Conservation (phyloP, 2,329 filamentous ascomycete genomes). For the Chaetothyriales sp. region DNA sequence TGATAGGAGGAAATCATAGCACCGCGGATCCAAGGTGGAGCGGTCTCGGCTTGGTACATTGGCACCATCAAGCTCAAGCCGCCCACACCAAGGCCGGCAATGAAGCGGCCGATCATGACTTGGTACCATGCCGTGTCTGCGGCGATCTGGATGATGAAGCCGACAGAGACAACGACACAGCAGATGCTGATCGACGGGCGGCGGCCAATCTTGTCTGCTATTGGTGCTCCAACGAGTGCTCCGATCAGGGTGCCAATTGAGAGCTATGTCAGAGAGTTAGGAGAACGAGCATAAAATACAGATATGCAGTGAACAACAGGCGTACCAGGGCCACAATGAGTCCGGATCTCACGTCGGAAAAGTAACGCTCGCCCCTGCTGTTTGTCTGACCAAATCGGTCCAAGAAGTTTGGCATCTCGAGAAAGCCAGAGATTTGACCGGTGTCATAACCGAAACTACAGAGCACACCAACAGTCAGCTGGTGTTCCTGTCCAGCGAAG, state of each 20-base stretch:
- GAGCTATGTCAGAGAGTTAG: conserved; percentile 20
- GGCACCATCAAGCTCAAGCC: conserved; percentile 30
- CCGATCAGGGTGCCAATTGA: conserved; percentile 32
- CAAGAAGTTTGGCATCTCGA: conserved; percentile 30
- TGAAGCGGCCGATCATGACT: conserved; percentile 29
- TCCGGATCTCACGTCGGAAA: conserved; percentile 30
- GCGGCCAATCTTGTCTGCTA: conserved; percentile 31
- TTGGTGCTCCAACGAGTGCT: conserved; percentile 30
- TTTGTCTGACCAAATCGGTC: conserved; percentile 24
- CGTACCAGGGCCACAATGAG: conserved; percentile 30
- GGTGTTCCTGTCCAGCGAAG: background rate
- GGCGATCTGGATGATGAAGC: conserved; percentile 31
- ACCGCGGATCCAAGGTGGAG: conserved; percentile 32
- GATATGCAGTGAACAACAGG: background rate
- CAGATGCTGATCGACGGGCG: conserved; percentile 30
- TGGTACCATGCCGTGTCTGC: conserved; percentile 28
- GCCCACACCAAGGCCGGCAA: conserved; percentile 32
- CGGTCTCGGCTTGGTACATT: conserved; percentile 33
- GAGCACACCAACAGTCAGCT: background rate
- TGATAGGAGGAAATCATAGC: conserved; percentile 33
- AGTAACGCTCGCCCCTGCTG: conserved; percentile 19
- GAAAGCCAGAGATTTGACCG: conserved; percentile 32
- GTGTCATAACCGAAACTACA: conserved; percentile 28
- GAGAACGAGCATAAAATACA: background rate
- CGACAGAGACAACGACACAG: conserved; percentile 27